Base-by-base conservation (phyloP, 1,139 yeast species). In the Torulaspora pretoriensis region DNA sequence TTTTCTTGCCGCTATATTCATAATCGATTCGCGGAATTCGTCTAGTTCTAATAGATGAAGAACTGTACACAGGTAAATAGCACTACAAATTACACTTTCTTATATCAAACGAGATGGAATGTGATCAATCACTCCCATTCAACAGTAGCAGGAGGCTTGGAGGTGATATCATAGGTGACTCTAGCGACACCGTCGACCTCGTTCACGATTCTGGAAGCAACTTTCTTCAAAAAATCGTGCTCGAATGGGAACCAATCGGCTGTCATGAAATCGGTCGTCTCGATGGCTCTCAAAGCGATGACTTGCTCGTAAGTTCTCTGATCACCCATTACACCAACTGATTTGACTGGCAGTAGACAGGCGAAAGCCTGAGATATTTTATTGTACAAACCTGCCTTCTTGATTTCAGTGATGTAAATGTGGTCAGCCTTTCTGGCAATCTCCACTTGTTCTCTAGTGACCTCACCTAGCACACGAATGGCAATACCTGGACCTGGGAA, bases 401-500 rank as follows among this genome's bases (percentile, higher is more conserved):
- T 84, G 68, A 92, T 92, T 74, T 92, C 99, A 70, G 86, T 95
- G 64, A 92, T 92, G 78, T 87, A 92, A 61, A 92, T 92, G 68
- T 75, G 77, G 68, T 92, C 99, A 50, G 99, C 98, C 68, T 89
- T 92, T 72, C 97, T 86, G 42, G 98, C 98, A 67, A 92, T 92
- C 63, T 80, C 89, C 48, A 92, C 92, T 73, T 92, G 98, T 53
- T 76, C 82, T 57, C 81, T 84, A 51, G 96, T 87, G 54, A 92
- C 97, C 72, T 90, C 97, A 59, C 99, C 99, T 48, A 92, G 75
- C 48, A 92, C 95, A 73, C 99, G 83, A 67, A 92, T 94, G 57
- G 97, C 98, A 65, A 92, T 86, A 74, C 99, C 99, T 67, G 99
- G 99, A 66, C 99, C 99, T 63, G 99, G 99, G 96, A 92, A 92